Conservation (phyloP, 1,284 basidiomycete genomes). For the Trametes sp. region DNA sequence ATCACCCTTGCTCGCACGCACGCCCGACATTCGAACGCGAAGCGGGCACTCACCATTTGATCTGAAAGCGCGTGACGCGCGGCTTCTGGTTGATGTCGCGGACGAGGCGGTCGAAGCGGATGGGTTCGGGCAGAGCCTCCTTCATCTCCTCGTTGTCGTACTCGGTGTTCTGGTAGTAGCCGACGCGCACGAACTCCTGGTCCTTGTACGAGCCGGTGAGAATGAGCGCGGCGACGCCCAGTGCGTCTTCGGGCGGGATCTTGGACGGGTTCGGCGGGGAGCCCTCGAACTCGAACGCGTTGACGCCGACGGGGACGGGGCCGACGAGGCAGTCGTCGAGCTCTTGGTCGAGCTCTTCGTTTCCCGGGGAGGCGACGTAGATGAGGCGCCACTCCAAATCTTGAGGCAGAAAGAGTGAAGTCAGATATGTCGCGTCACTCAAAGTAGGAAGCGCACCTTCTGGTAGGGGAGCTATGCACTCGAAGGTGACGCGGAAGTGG, state of each 20-base stretch:
- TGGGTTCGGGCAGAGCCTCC: conserved; percentile 71
- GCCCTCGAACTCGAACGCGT: conserved; percentile 96
- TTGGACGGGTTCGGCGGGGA: conserved; percentile 73
- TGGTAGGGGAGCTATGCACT: conserved; percentile 92
- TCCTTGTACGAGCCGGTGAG: conserved; percentile 91
- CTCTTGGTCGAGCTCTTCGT: conserved; percentile 94
- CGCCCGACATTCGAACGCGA: not conserved
- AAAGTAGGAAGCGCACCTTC: conserved; percentile 66
- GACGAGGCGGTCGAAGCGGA: conserved; percentile 81
- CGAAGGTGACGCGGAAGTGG: conserved; percentile 96
- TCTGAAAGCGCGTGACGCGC: conserved; percentile 91
- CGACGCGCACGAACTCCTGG: conserved; percentile 98
- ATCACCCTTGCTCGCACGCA: not conserved
- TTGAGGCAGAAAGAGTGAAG: conserved; percentile 42
- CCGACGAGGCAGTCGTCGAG: conserved; percentile 96
- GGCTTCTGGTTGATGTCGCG: conserved; percentile 94
- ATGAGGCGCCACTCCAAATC: conserved; percentile 98
- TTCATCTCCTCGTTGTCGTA: conserved; percentile 95
- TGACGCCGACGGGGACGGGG: conserved; percentile 93
- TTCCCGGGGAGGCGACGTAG: conserved; percentile 94
- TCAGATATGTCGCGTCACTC: not conserved
- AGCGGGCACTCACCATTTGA: conserved; percentile 75
- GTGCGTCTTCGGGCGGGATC: conserved; percentile 84
- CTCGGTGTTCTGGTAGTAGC: conserved; percentile 99
- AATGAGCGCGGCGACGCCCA: conserved; percentile 92